Conservation (phyloP, 2,329 filamentous ascomycete genomes). For the Fusarium sp. region DNA sequence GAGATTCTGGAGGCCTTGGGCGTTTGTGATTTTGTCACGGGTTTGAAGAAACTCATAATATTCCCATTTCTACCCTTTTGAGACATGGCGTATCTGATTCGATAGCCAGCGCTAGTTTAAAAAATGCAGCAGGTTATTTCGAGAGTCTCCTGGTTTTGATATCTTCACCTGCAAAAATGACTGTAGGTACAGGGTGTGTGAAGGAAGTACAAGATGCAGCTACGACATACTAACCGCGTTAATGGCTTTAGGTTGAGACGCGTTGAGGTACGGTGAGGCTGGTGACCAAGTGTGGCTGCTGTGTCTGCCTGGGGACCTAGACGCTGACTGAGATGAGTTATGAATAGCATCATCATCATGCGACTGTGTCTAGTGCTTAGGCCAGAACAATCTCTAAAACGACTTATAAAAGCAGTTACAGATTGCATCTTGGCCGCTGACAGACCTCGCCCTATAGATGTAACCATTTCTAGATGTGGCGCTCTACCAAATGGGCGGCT, state of each 20-base stretch:
- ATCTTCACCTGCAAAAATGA: background rate
- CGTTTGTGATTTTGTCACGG: constrained; percentile 33
- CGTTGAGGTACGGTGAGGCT: constrained; percentile 5
- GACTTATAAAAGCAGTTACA: background rate
- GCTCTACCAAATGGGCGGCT: background rate
- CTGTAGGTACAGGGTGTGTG: constrained; percentile 11
- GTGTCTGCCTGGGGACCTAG: background rate
- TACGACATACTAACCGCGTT: constrained; percentile 18
- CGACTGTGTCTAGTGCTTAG: background rate
- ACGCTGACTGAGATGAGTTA: background rate
- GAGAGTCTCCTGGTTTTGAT: background rate
- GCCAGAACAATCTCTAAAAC: background rate
- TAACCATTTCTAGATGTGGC: constrained; percentile 25
- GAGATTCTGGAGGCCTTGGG: constrained; percentile 10
- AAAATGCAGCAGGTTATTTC: background rate
- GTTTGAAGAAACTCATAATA: constrained; percentile 54
- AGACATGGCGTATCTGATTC: constrained; percentile 30
- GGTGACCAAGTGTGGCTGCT: constrained; percentile 13
- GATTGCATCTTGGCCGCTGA: background rate
- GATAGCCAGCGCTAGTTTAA: background rate
- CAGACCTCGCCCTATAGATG: background rate
- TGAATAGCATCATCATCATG: background rate
- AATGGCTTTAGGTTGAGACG: constrained; percentile 22
- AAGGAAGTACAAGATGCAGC: constrained; percentile 3
- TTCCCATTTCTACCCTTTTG: constrained; percentile 43